Evolutionary conservation across 2,329 filamentous ascomycete genomes (phyloP), one percentile per base, ranked within the genome.

Genomic region (Pezicula carpinea): DNA sequence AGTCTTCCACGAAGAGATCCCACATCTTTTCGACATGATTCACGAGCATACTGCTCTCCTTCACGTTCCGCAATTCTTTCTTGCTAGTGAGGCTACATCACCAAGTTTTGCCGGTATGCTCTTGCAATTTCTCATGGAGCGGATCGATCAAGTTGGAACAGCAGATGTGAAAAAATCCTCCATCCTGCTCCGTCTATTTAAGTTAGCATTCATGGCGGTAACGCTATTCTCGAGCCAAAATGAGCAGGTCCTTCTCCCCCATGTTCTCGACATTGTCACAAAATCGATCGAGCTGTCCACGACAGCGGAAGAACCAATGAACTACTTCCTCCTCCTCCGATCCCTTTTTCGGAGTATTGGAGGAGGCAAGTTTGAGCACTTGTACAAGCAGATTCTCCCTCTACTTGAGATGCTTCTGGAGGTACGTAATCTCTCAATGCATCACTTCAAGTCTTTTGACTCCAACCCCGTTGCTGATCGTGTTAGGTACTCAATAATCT

Each of bases 41-140:
- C 96, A 97, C 64, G 89, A 97, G 64, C 93, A 99, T 66, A 90
- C 90, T 2, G 88, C 89, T 21, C 76, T 99, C 33, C 76, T 99
- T 43, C 93, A 99, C 66, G 88, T 99, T 47, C 92, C 93, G 6
- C 93, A 99, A 63, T 99, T 97, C 67, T 93, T 99, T 69, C 80
- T 99, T 43, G 93, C 95, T n/a, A 96, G 91, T 59, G 93, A 99
- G 70, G 92, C 92, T 4, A 99, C 95, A 0, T 96, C 91, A 21
- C 91, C 93, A 1, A 95, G 90, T 54, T 99, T 99, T 67, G 96
- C 91, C 52, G 93, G 95, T 33, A 97, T 99, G 93, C 81, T 99
- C 21, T 73, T 99, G 40, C 89, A 95, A 55, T 99, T 99, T 63
- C 74, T 99, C 50, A 99, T 99, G 93, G 87, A 92, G 59, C 87